A percentile compares a stretch with the other conserved stretches of the same genome.
Conservation (phyloP, 129 eudicot genomes). For the Centella asiatica region DNA sequence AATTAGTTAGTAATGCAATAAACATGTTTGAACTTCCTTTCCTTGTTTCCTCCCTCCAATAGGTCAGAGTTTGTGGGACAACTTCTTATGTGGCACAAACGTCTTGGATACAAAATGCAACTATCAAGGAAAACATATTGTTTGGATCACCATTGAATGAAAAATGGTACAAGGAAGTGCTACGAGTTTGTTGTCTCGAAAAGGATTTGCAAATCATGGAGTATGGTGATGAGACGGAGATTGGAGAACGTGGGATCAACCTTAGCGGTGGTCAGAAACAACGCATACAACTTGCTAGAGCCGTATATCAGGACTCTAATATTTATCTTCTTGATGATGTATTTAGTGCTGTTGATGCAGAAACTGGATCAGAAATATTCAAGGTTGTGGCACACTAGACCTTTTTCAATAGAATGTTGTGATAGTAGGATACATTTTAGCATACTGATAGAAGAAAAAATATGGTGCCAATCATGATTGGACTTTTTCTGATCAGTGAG, state of each 20-base stretch:
- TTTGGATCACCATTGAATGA: slow-evolving; percentile 21
- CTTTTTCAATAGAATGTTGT: too few relatives aligned
- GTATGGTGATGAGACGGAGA: slow-evolving; percentile 24
- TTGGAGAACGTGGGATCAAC: slow-evolving; percentile 35
- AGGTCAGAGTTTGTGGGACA: slow-evolving; percentile 23
- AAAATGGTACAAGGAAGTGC: slow-evolving; percentile 11
- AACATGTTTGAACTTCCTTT: background rate
- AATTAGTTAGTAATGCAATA: background rate
- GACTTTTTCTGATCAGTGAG: too few relatives aligned
- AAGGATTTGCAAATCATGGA: slow-evolving; percentile 24
- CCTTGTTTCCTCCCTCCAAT: background rate
- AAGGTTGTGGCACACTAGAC: too few relatives aligned
- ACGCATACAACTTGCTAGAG: slow-evolving; percentile 33
- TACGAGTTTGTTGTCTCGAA: slow-evolving; percentile 17
- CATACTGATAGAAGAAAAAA: too few relatives aligned
- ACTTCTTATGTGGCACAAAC: slow-evolving; percentile 24
- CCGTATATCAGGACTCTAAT: slow-evolving; percentile 30
- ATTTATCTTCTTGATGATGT: slow-evolving; percentile 33
- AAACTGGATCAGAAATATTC: slow-evolving; percentile 34
- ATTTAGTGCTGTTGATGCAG: slow-evolving; percentile 32
- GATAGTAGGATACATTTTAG: too few relatives aligned
- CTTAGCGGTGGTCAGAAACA: slow-evolving; percentile 37
- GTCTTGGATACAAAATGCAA: slow-evolving; percentile 26
- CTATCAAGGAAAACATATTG: slow-evolving; percentile 20
- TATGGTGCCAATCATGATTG: too few relatives aligned